Base-by-base conservation (phyloP, 768 basidiomycete species). In the Podaxis pistillaris region DNA sequence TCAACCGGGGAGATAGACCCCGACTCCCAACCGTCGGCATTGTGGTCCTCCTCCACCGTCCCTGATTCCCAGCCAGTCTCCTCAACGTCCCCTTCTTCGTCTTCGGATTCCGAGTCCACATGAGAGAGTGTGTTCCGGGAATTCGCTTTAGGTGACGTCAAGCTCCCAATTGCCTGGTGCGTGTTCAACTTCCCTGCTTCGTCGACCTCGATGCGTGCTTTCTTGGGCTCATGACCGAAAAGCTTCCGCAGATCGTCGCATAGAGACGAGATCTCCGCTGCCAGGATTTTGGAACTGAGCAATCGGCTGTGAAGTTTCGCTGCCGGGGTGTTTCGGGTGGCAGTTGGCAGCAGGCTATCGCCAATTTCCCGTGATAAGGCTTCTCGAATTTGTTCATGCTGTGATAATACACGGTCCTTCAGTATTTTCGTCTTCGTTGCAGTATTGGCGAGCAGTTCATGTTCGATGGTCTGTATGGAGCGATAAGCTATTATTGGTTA, bases 201-300 rank as follows among this genome's bases (percentile, higher is more conserved):
- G 41, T 64, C 66, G 44, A 67, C 55, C 33, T 64, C 37, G 9
- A 7, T 19, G 37, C 24, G 41, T 40, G 52, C 33, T 19, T 60
- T 60, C 40, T 33, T 49, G 28, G 47, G 58, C 47, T 64, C 68
- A 37, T 67, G 66, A 62, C 73, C 54, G 38, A 87, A 61, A 33
- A 84, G 65, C 15, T 73, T 68, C 62, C 76, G 78, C 4, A 94
- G 71, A 54, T 79, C 77, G 9, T 79, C 78, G 1, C 94, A 69
- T 13, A 83, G 81, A 24, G 72, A 70, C 6, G 75, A 74, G 1
- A 93, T 78, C 65, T 84, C 85, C 2, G 78, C 75, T 1, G 91
- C 86, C 11, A 94, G 76, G n/a, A 79, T 72, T 70, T 91, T 94
- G 3, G 89, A 89, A 69, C 92, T 94, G 46, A 90, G 77, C 8